Percentiles rank a stretch among this genome's conserved stretches.
Evolutionary conservation across 192 early-diverging fungal genomes (phyloP).

Genomic region (Coemansia sp.): DNA sequence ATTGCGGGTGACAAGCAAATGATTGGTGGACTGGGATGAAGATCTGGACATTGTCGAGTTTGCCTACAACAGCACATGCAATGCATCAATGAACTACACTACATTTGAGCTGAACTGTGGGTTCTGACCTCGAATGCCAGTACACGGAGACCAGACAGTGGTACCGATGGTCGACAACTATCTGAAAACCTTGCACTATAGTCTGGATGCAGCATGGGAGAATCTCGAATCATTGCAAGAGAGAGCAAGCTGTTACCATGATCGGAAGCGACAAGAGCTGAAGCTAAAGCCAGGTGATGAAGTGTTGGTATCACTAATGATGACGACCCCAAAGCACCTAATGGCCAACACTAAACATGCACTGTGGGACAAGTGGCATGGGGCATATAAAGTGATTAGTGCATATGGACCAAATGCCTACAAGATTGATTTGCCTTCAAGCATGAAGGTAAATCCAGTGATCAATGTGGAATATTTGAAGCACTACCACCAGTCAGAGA

Average conservation of each 20-base stretch:
- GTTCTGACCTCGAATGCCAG: no score
- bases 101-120: no score
- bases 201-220: neutral
- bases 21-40: neutral
- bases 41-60: neutral
- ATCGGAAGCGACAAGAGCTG: neutral
- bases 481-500: no score
- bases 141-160: neutral
- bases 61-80: constrained; percentile 1
- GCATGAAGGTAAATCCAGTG: neutral
- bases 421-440: neutral
- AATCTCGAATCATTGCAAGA: neutral
- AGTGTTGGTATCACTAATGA: neutral
- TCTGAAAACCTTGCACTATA: neutral
- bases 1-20: no score
- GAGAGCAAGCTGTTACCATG: neutral
- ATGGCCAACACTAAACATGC: neutral
- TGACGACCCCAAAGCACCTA: neutral
- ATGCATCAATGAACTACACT: no score
- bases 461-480: neutral
- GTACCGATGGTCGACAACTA: neutral
- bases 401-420: neutral
- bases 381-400: constrained; percentile 1
- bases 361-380: constrained; percentile 8
- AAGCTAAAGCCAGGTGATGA: neutral